A percentile compares a stretch with the other conserved stretches of the same genome.
Evolutionary conservation across 257 asterid genomes (phyloP).

Genomic region (Solanum lignicaule): DNA sequence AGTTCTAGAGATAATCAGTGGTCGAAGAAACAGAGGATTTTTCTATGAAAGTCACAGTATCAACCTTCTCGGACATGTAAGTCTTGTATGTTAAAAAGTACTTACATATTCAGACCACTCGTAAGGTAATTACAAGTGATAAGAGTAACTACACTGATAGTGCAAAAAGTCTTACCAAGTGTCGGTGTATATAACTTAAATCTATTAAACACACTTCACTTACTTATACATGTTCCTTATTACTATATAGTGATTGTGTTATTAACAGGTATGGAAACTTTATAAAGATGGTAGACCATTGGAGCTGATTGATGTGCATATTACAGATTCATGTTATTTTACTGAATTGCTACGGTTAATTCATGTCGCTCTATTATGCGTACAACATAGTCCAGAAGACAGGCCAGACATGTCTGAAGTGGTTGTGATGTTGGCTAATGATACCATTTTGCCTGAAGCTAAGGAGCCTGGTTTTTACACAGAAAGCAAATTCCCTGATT

Average conservation of each 20-base stretch:
- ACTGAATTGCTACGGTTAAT: slow-evolving; percentile 5
- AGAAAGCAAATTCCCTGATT: not conserved
- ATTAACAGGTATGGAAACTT: slow-evolving; percentile 9
- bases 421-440: slow-evolving; percentile 19
- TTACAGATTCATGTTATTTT: not conserved
- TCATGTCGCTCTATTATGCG: slow-evolving; percentile 15
- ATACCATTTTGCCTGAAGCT: slow-evolving; percentile 3
- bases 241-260: not conserved
- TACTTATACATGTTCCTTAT: not conserved
- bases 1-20: slow-evolving; percentile 19
- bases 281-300: slow-evolving; percentile 11
- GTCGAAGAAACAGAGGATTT: slow-evolving; percentile 17
- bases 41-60: slow-evolving; percentile 7
- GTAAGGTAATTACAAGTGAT: not conserved
- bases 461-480: slow-evolving; percentile 3
- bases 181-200: not conserved
- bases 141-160: not conserved
- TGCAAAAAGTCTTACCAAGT: not conserved
- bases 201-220: not conserved
- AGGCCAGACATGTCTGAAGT: slow-evolving; percentile 18
- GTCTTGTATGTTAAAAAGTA: not conserved
- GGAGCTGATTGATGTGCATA: slow-evolving; percentile 3
- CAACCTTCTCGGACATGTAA: slow-evolving; percentile 29
- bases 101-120: not conserved
- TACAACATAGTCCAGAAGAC: slow-evolving; percentile 10